These are phyloP conservation scores for Colletotrichum falcatum DNA, from an alignment of 2,329 filamentous ascomycete species.

Conservation along the genomic window DNA sequence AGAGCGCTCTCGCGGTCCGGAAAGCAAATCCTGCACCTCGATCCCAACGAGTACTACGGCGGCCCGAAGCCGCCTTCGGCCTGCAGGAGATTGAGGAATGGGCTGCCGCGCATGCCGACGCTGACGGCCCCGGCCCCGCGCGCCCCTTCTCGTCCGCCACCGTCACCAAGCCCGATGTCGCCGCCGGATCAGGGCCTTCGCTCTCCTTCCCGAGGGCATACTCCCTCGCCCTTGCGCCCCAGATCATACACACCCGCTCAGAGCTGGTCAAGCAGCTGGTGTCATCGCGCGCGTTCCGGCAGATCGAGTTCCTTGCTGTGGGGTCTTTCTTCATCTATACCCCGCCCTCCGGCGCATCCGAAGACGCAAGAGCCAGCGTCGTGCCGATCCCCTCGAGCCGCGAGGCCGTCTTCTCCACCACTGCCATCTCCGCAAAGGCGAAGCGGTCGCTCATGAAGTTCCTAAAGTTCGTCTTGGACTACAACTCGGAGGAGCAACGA, in stretches of 20 bases:
- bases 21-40: conserved; percentile 92
- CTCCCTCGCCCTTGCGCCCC: conserved; percentile 84
- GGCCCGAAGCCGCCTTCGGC: conserved; percentile 85
- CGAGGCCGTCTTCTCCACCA: conserved; percentile 90
- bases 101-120: conserved; percentile 60
- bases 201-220: conserved; percentile 79
- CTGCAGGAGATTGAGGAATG: conserved; percentile 84
- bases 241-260: conserved; percentile 87
- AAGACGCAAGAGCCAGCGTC: conserved; percentile 55
- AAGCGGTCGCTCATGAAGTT: conserved; percentile 95
- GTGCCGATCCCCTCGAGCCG: conserved; percentile 86
- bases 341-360: conserved; percentile 44
- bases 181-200: conserved; percentile 45
- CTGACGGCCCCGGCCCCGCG: conserved; percentile 43
- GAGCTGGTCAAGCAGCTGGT: conserved; percentile 82
- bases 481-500: conserved; percentile 67
- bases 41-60: conserved; percentile 90
- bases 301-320: conserved; percentile 93
- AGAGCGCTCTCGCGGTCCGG: conserved; percentile 93
- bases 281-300: conserved; percentile 87
- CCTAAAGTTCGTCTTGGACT: conserved; percentile 85
- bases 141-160: conserved; percentile 52
- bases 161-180: conserved; percentile 52
- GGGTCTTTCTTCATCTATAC: conserved; percentile 90
- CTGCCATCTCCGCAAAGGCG: conserved; percentile 78